Evolutionary conservation across 768 basidiomycete species (phyloP).

Genomic region (Psilocybe azurescens): DNA sequence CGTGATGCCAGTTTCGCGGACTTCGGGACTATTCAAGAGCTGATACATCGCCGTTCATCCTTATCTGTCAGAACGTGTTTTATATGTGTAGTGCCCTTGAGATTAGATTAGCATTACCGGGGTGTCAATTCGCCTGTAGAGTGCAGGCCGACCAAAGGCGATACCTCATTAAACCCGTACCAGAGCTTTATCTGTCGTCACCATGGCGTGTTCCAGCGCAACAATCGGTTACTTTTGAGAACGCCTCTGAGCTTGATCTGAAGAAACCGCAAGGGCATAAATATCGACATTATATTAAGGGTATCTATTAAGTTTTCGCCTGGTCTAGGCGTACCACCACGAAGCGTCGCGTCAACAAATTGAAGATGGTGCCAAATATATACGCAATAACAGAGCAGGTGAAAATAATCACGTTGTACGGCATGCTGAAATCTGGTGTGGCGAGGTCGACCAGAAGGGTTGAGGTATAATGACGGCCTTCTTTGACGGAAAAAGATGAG

Average conservation of each 20-base stretch:
- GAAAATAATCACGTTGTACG: slow-evolving; percentile 99
- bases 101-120: slow-evolving; percentile 15
- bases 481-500: slow-evolving; percentile 20
- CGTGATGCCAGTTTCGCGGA: slow-evolving; percentile 18
- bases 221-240: neutral
- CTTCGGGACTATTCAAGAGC: neutral
- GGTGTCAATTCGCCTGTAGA: slow-evolving; percentile 8
- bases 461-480: slow-evolving; percentile 72
- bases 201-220: neutral
- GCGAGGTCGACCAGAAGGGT: slow-evolving; percentile 90
- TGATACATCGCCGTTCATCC: slow-evolving; percentile 2
- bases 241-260: too few relatives aligned
- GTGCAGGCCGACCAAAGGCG: neutral
- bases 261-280: too few relatives aligned
- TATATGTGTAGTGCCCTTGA: neutral
- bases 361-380: slow-evolving; percentile 93
- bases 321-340: slow-evolving; percentile 49
- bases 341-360: slow-evolving; percentile 82
- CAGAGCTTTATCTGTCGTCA: neutral
- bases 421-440: slow-evolving; percentile 99
- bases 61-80: slow-evolving; percentile 18
- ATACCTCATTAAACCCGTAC: slow-evolving; percentile 10
- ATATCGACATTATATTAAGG: neutral
- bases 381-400: slow-evolving; percentile 90
- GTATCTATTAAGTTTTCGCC: slow-evolving; percentile 3